Conservation (phyloP, 2,329 filamentous ascomycete species). For the Alternaria rosae region DNA sequence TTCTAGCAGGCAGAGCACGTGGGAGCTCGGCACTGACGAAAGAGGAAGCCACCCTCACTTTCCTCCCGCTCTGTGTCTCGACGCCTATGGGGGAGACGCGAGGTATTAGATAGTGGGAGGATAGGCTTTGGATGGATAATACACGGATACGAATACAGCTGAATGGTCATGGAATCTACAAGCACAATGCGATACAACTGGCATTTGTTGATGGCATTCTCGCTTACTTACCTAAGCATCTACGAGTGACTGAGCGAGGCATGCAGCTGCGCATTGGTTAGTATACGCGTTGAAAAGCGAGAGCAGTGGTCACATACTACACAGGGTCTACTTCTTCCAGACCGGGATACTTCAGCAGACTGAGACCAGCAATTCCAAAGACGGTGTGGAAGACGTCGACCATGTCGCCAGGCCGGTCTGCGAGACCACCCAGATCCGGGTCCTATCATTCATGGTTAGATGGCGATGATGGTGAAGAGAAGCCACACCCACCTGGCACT, state of each 20-base stretch:
- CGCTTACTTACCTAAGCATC: slow-evolving; percentile 37
- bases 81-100: slow-evolving; percentile 61
- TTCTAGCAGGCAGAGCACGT: slow-evolving; percentile 41
- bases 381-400: slow-evolving; percentile 97
- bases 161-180: not conserved
- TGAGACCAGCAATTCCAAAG: slow-evolving; percentile 88
- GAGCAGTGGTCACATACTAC: slow-evolving; percentile 67
- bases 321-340: slow-evolving; percentile 84
- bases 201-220: not conserved
- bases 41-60: slow-evolving; percentile 54
- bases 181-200: not conserved
- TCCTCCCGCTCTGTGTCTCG: slow-evolving; percentile 78
- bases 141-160: not conserved
- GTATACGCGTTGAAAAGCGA: not conserved
- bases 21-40: slow-evolving; percentile 32
- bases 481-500: slow-evolving; percentile 69
- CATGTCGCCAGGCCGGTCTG: slow-evolving; percentile 90
- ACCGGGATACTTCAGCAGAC: slow-evolving; percentile 78
- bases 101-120: slow-evolving; percentile 78
- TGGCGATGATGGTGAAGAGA: not conserved
- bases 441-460: slow-evolving; percentile 59
- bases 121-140: not conserved
- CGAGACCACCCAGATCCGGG: slow-evolving; percentile 79
- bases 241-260: slow-evolving; percentile 48
- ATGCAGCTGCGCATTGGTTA: slow-evolving; percentile 45